Evolutionary conservation across 192 early-diverging fungal genomes (phyloP), one percentile per base, ranked within the genome.

Genomic region (Backusella liffmaniae): DNA sequence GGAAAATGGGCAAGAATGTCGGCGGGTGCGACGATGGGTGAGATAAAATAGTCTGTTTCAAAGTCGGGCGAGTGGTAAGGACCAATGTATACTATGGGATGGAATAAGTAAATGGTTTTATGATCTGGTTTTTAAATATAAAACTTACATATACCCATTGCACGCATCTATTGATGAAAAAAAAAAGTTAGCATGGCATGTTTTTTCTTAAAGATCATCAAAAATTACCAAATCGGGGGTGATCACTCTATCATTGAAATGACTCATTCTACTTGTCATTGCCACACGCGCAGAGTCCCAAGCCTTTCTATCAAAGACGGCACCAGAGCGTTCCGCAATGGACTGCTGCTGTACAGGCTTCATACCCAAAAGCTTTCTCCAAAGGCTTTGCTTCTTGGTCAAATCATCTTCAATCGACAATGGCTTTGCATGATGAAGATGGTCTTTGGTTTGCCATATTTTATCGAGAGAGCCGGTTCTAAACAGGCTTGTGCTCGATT

Each of bases 1-100:
- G 97, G 97, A 81, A 97, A 99, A 35, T 92, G 87, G 5, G 94
- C 94, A 56, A 99, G 78, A 12, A 99, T 79, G 53, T 91, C 86
- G 68, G 93, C 90, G 0, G 97, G 97, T 0, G 96, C 94, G 16
- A 93, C 86, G 12, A 94, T 86, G 4, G 97, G 97, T 16, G 90
- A 93, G 15, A 99, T 81, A 23, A 94, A 89, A 72, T 97, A 97
- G 81, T 98, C 92, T 0, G 88, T 85, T 34, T 87, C 86, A 75
- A 97, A 92, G 72, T 96, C 91, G 13, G 92, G 89, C 1, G 85
- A 84, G 5, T 92, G 90, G 37, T 94, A 91, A 16, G 90, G 89
- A 3, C 95, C 96, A 21, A 98, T 81, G 66, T 98, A 96, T 82
- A 99, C 89, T 73, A 96, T 84, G 1, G 16, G 7, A 15, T 18